Conservation (phyloP, 1,284 basidiomycete species). For the Porodaedalea pini region DNA sequence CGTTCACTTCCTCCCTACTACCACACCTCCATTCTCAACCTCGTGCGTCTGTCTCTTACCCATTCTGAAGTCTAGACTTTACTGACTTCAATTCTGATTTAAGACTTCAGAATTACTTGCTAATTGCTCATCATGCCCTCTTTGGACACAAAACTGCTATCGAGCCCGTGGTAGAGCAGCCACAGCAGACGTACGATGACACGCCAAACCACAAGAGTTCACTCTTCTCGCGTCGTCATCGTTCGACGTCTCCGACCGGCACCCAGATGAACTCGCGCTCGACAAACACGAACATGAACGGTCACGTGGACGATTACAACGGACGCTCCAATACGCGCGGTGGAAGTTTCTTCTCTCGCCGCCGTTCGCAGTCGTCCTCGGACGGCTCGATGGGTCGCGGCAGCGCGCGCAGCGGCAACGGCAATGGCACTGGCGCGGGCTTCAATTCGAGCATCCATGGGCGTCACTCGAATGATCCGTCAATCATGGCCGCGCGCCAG, state of each 20-base stretch:
- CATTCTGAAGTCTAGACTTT: no score
- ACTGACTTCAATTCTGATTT: background rate
- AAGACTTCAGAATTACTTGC: no score
- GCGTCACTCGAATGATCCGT: slow-evolving; percentile 39
- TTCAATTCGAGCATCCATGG: background rate
- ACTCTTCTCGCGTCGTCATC: slow-evolving; percentile 11
- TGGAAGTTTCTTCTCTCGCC: slow-evolving; percentile 14
- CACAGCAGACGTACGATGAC: background rate
- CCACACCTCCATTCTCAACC: no score
- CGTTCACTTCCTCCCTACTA: no score
- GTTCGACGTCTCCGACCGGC: slow-evolving; percentile 7
- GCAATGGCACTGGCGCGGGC: background rate
- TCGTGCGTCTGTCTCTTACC: no score
- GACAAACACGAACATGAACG: background rate
- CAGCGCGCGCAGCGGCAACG: background rate
- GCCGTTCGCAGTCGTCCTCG: slow-evolving; percentile 7
- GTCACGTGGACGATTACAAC: background rate
- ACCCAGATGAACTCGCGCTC: background rate
- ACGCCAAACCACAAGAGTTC: slow-evolving; percentile 1
- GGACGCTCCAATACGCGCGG: background rate
- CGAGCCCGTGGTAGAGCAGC: background rate
- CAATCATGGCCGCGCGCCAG: slow-evolving; percentile 47
- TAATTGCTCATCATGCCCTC: slow-evolving; percentile 9
- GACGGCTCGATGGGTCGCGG: slow-evolving; percentile 1
- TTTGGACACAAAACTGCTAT: background rate